These are phyloP conservation scores for Penicillium sclerotigenum DNA, from an alignment of 2,329 filamentous ascomycete genomes.

Conservation along the genomic window DNA sequence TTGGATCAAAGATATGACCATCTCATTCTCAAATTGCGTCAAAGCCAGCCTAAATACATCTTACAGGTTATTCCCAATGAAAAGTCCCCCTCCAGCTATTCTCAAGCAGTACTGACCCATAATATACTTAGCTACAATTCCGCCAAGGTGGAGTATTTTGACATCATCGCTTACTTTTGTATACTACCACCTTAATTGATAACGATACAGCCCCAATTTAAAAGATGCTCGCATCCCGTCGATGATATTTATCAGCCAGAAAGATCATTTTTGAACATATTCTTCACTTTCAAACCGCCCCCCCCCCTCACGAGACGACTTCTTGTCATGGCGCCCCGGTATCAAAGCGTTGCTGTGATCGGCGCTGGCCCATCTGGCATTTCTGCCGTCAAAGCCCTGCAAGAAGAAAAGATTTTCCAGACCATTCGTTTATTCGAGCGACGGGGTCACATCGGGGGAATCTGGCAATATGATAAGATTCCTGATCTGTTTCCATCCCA, in stretches of 20 bases:
- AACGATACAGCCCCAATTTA: neutral
- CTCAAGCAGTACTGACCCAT: neutral
- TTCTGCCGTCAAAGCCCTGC: slow-evolving; percentile 29
- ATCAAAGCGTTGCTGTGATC: slow-evolving; percentile 12
- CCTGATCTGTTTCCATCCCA: slow-evolving; percentile 26
- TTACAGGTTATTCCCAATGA: neutral
- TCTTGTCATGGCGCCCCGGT: slow-evolving; percentile 8
- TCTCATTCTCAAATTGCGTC: slow-evolving; percentile 1
- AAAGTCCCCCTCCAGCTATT: neutral
- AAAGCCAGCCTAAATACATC: neutral
- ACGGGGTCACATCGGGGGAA: slow-evolving; percentile 30
- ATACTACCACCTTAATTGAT: neutral
- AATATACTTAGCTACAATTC: neutral
- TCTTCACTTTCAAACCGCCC: neutral
- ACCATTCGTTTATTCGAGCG: slow-evolving; percentile 34
- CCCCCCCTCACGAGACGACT: neutral
- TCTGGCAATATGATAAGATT: slow-evolving; percentile 30
- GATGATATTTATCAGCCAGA: neutral
- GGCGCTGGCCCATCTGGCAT: slow-evolving; percentile 33
- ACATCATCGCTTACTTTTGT: neutral
- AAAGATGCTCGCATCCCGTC: neutral
- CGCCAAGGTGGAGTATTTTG: slow-evolving; percentile 3
- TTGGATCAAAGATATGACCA: neutral
- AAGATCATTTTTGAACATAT: neutral
- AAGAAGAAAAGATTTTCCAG: slow-evolving; percentile 33